Base-by-base conservation (phyloP, 2,329 filamentous ascomycete genomes). In the Podosphaera xanthii region DNA sequence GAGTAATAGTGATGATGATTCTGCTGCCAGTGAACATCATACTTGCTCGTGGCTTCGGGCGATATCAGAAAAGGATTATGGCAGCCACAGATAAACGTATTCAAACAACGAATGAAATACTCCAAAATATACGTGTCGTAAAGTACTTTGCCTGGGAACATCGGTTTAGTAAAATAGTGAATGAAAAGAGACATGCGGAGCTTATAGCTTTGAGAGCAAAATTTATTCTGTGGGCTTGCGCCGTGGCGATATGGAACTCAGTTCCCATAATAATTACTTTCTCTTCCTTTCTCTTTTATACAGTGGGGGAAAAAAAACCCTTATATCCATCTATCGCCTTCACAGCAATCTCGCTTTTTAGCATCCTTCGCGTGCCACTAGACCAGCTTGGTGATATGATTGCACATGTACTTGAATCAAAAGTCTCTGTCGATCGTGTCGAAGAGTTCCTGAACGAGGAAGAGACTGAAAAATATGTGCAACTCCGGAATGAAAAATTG, bases 131-230 rank as follows among this genome's bases (percentile, higher is more conserved):
- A 64, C 83, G 92, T 58, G 96, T 98, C 69, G 97, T 98, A 79
- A 98, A 98, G 70, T 98, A 92, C 71, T 98, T 98, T 69, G 91
- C 92, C 0, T 98, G 92, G 92, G 92, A 98, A 70, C 82, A 89
- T 65, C 85, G 91, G 2, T 98, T 96, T 69, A 81, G 86, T 60
- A 79, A 81, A 31, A 82, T 87, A 59, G 88, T 98, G 40, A 86
- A 94, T 61, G 91, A 96, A 70, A 96, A 95, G 73, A 82, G 92
- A 62, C 76, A 77, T 50, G 75, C 75, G 2, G 92, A 98, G 70
- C 76, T 98, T 58, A 82, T 79, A 65, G 81, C 87, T 38, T 72
- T 98, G 59, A 83, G 89, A 60, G 80, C 79, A 46, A 81, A 91
- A 61, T 98, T 94, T 72, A 81, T 95, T 63, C 76, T 97, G 46